A percentile compares a stretch with the other conserved stretches of the same genome.
Conservation (phyloP, 768 basidiomycete genomes). For the Amanita fuliginea region DNA sequence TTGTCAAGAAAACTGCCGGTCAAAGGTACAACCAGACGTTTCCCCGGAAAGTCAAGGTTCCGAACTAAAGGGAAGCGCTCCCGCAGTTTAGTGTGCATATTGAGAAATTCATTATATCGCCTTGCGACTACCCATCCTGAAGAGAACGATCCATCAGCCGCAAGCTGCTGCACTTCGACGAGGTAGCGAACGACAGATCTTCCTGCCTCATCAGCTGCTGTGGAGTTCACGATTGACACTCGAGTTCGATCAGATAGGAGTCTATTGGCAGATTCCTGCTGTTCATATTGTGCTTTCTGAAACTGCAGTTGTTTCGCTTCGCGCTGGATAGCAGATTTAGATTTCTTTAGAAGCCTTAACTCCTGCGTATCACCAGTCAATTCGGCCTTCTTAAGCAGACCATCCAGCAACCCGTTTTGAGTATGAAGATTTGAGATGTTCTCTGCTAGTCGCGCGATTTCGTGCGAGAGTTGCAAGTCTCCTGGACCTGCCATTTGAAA, state of each 20-base stretch:
- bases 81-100: slow-evolving; percentile 75
- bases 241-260: slow-evolving; percentile 75
- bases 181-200: slow-evolving; percentile 89
- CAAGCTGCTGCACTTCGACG: slow-evolving; percentile 84
- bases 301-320: slow-evolving; percentile 80
- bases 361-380: slow-evolving; percentile 86
- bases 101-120: slow-evolving; percentile 91
- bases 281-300: slow-evolving; percentile 88
- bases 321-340: slow-evolving; percentile 69
- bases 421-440: slow-evolving; percentile 68
- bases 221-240: slow-evolving; percentile 78
- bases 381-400: slow-evolving; percentile 90
- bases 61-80: slow-evolving; percentile 62
- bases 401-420: slow-evolving; percentile 78
- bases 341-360: slow-evolving; percentile 69
- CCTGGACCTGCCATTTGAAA: slow-evolving; percentile 81
- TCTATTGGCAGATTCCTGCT: slow-evolving; percentile 86
- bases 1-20: slow-evolving; percentile 84
- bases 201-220: slow-evolving; percentile 73
- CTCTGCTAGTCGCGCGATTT: slow-evolving; percentile 69
- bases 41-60: slow-evolving; percentile 83
- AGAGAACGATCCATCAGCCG: slow-evolving; percentile 63
- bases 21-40: slow-evolving; percentile 81
- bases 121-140: slow-evolving; percentile 92
- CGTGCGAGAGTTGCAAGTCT: slow-evolving; percentile 78